A percentile compares a stretch with the other conserved stretches of the same genome.
These are phyloP conservation scores for Stentor coeruleus DNA, from an alignment of 73 alveolate genomes.

Conservation along the genomic window DNA sequence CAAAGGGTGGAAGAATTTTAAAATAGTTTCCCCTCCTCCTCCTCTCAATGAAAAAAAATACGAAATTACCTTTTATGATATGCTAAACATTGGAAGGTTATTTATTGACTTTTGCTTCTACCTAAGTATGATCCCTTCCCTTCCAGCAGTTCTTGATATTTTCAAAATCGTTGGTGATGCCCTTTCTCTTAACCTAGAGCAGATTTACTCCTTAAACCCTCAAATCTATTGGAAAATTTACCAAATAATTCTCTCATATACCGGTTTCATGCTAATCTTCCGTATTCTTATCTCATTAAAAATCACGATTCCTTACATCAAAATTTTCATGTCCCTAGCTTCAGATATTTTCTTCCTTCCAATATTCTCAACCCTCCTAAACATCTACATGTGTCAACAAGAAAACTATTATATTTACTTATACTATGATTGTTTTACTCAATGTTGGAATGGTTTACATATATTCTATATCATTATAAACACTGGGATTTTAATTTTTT, in stretches of 20 bases:
- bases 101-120: neutral
- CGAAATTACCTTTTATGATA: slow-evolving; percentile 17
- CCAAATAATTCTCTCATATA: neutral
- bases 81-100: neutral
- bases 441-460: neutral
- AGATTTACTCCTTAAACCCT: neutral
- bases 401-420: neutral
- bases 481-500: neutral
- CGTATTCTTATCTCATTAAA: neutral
- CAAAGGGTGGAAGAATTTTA: neutral
- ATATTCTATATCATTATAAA: neutral
- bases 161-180: neutral
- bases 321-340: neutral
- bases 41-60: neutral
- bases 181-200: neutral
- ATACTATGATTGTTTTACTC: neutral
- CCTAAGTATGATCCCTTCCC: neutral
- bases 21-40: neutral
- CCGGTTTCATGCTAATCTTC: neutral
- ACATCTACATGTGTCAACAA: neutral
- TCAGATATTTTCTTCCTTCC: neutral
- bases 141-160: neutral
- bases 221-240: neutral
- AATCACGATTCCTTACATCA: neutral
- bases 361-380: neutral